Evolutionary conservation across 2,329 filamentous ascomycete genomes (phyloP).

Genomic region (Penicillium occitanis): DNA sequence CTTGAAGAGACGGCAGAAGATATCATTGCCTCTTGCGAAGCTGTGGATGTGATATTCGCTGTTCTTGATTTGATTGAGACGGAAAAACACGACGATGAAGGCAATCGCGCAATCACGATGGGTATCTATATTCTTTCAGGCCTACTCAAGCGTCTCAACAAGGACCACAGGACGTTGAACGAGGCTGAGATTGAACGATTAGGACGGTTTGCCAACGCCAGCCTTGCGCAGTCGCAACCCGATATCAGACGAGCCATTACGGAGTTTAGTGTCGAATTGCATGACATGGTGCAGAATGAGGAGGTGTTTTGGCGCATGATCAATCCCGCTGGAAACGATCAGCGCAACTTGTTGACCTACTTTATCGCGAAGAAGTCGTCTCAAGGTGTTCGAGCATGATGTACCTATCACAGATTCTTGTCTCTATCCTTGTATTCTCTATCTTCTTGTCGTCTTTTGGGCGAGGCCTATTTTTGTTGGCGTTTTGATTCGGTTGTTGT

Average conservation of each 20-base stretch:
- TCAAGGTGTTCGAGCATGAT: slow-evolving; percentile 9
- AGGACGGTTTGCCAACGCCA: slow-evolving; percentile 35
- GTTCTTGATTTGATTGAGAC: slow-evolving; percentile 36
- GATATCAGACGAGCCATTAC: slow-evolving; percentile 42
- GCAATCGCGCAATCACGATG: slow-evolving; percentile 37
- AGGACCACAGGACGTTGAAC: slow-evolving; percentile 23
- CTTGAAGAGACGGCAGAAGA: slow-evolving; percentile 42
- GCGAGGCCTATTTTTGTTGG: not conserved
- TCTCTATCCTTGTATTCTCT: not conserved
- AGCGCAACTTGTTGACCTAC: slow-evolving; percentile 31
- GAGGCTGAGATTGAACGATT: slow-evolving; percentile 29
- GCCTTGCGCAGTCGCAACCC: slow-evolving; percentile 35
- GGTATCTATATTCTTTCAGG: slow-evolving; percentile 34
- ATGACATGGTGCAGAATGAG: slow-evolving; percentile 29
- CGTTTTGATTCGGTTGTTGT: not conserved
- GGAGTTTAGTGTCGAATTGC: slow-evolving; percentile 31
- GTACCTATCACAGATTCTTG: not conserved
- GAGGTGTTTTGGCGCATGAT: slow-evolving; percentile 30
- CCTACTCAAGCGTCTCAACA: slow-evolving; percentile 30
- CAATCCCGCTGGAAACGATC: slow-evolving; percentile 26
- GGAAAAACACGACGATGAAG: slow-evolving; percentile 33
- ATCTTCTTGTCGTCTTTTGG: slow-evolving; percentile 5
- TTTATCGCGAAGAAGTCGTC: slow-evolving; percentile 27
- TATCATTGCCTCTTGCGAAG: slow-evolving; percentile 34
- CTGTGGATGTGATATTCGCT: slow-evolving; percentile 33